Base-by-base conservation (phyloP, 2,329 filamentous ascomycete genomes). In the Xylaria sp. region DNA sequence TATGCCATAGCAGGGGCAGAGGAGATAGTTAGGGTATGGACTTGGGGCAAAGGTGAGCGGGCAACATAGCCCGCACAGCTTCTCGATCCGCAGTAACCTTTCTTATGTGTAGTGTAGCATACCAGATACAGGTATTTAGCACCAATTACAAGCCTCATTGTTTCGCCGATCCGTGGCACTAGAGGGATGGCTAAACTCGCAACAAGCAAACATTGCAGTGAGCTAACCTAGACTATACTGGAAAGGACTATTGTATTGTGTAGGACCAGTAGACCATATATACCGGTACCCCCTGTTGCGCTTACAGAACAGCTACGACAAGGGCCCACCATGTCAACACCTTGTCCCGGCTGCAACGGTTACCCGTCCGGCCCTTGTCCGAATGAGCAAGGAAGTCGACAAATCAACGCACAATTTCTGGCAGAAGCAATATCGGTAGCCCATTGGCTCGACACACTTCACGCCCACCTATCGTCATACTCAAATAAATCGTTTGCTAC, bases 281-380 rank as follows among this genome's bases (percentile, higher is more conserved):
- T 46, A 9, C 27, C 17, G 15, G n/a, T n/a, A 10, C 15, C 41
- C 54, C 55, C 54, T 59, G 58, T 37, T 49, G 35, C n/a, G n/a
- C 25, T 48, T 49, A 41, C 13, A 43, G 17, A 41, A n/a, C n/a
- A 29, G 31, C 29, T 38, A 53, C 44, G 41, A 48, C 51, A 55
- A 53, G 63, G 58, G 56, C 27, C 31, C n/a, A 51, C 60, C 49
- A 61, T 51, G 58, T 61, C 54, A 41, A 54, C 35, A 44, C 60
- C 57, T 46, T 65, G 62, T 65, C 46, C 63, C 60, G 63, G 63
- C 60, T 65, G 63, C 40, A 63, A 65, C 57, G 60, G 54, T 63
- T 53, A 33, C 46, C 38, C 37, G 54, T 48, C 60, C 63, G 63
- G 49, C 46, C 56, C 60, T 40, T 61, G 63, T 48, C 49, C 31